Conservation (phyloP, 202 grass and related monocot genomes). For the Carex arenaria region DNA sequence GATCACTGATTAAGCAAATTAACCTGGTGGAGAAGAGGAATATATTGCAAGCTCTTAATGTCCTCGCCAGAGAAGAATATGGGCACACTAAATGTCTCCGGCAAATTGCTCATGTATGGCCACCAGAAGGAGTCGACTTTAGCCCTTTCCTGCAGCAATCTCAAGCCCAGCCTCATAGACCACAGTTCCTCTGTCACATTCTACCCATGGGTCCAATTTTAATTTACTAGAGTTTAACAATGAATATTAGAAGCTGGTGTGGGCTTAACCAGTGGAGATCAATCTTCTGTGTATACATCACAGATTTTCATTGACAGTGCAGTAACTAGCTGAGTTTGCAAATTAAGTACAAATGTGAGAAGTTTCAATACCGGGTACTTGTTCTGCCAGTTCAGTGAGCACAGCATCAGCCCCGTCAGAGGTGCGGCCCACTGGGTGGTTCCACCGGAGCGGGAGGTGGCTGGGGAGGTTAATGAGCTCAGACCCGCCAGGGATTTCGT, state of each 20-base stretch:
- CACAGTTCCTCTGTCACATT: constrained; percentile 96
- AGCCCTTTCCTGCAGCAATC: constrained; percentile 87
- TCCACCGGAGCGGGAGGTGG: constrained; percentile 65
- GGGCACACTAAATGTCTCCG: constrained; percentile 59
- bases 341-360: background rate
- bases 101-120: constrained; percentile 84
- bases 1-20: background rate
- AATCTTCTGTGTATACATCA: background rate
- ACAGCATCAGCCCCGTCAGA: constrained; percentile 35
- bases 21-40: constrained; percentile 83
- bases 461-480: constrained; percentile 71
- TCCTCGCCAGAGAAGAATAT: constrained; percentile 80
- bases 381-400: constrained; percentile 46
- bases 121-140: constrained; percentile 71
- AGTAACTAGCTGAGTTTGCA: background rate
- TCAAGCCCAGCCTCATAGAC: constrained; percentile 86
- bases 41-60: constrained; percentile 83
- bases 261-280: background rate
- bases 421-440: constrained; percentile 1
- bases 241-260: constrained; percentile 5
- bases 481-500: constrained; percentile 38
- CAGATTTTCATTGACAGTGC: background rate
- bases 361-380: constrained; percentile 62
- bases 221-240: constrained; percentile 21
- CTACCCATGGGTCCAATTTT: constrained; percentile 47